Evolutionary conservation across 257 asterid species (phyloP).

Genomic region (Apocynum venetum): DNA sequence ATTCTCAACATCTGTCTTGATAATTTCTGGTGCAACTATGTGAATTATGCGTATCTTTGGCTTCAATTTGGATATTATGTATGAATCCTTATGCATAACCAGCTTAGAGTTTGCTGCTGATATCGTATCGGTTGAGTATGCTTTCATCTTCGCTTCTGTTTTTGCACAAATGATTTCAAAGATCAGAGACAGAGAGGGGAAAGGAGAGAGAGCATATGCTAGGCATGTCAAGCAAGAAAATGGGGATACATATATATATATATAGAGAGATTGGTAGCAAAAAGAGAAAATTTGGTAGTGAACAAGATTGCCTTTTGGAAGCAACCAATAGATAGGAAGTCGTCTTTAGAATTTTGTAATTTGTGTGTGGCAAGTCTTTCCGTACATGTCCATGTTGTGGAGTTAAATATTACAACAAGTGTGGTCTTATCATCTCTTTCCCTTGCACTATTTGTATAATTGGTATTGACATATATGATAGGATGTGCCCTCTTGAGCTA

Average conservation of each 20-base stretch:
- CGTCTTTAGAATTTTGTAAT: background rate
- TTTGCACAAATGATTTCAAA: background rate
- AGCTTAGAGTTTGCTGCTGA: slow-evolving; percentile 26
- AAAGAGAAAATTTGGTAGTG: slow-evolving; percentile 6
- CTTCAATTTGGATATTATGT: slow-evolving; percentile 40
- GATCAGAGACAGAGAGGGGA: background rate
- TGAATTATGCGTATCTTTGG: slow-evolving; percentile 82
- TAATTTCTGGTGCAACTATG: slow-evolving; percentile 65
- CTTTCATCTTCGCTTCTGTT: slow-evolving; percentile 32
- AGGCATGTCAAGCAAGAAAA: slow-evolving; percentile 1
- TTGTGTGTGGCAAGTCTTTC: background rate
- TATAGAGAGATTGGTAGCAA: background rate
- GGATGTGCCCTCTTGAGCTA: background rate
- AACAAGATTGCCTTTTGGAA: slow-evolving; percentile 46
- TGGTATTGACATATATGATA: background rate
- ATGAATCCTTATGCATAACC: slow-evolving; percentile 41
- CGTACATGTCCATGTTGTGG: background rate
- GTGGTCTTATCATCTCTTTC: background rate
- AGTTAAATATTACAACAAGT: background rate
- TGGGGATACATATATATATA: slow-evolving; percentile 6
- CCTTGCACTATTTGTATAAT: background rate
- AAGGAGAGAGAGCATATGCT: background rate
- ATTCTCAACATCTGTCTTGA: slow-evolving; percentile 56
- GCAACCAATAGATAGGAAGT: slow-evolving; percentile 36
- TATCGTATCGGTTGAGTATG: slow-evolving; percentile 18